Conservation (phyloP, 2,329 filamentous ascomycete species). For the Scedosporium apiospermum region DNA sequence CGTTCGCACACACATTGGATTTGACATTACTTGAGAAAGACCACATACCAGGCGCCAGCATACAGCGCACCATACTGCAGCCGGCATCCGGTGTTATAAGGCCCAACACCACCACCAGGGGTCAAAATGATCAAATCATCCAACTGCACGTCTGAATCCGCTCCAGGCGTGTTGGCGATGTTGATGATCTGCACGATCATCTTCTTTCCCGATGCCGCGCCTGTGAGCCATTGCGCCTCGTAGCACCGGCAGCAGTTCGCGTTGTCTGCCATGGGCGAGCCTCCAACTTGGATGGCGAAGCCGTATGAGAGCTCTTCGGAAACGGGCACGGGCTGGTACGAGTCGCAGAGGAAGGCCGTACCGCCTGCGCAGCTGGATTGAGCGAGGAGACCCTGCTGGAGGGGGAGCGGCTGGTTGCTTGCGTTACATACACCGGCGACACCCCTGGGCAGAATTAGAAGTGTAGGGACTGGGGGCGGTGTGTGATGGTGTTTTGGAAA, state of each 20-base stretch:
- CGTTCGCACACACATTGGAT: neutral
- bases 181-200: constrained; percentile 14
- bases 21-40: too few species aligned
- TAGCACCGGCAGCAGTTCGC: constrained; percentile 15
- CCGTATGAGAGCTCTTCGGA: constrained; percentile 13
- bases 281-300: constrained; percentile 13
- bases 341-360: constrained; percentile 10
- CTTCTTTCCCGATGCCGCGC: constrained; percentile 12
- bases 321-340: constrained; percentile 13
- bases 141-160: constrained; percentile 8
- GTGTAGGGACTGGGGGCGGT: neutral
- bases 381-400: neutral
- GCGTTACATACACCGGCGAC: neutral
- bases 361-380: neutral
- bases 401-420: neutral
- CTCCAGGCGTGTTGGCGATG: constrained; percentile 7
- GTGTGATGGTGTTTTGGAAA: neutral
- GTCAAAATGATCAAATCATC: constrained; percentile 13
- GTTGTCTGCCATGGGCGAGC: constrained; percentile 10
- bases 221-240: constrained; percentile 12
- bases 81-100: neutral
- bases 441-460: neutral
- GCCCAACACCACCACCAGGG: constrained; percentile 10
- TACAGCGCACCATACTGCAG: neutral
- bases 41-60: neutral